phyloP scores from a whole-genome alignment of 495 filamentous ascomycete species.

The Penicillium ucsense region DNA sequence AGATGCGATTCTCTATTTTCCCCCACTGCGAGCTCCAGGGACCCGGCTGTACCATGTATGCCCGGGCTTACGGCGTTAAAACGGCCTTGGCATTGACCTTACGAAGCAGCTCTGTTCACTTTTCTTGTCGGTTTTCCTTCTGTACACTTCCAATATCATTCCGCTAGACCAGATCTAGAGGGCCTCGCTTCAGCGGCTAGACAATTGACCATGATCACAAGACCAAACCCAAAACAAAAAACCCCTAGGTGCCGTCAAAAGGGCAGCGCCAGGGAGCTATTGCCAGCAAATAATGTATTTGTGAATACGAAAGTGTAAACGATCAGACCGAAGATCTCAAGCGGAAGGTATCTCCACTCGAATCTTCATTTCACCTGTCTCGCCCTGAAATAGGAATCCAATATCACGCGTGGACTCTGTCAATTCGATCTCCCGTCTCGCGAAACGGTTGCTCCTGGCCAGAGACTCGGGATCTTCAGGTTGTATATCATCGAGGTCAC shows the following conservation, averaged over 20 bases:
- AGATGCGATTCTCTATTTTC: conserved; percentile 1
- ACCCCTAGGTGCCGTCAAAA: not conserved
- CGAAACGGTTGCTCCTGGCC: conserved; percentile 37
- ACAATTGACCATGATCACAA: conserved; percentile 1
- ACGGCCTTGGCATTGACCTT: not conserved
- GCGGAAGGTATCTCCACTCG: conserved; percentile 46
- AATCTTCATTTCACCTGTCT: conserved; percentile 48
- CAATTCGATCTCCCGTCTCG: conserved; percentile 69
- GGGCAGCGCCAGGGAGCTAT: too few species aligned
- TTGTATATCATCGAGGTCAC: conserved; percentile 39
- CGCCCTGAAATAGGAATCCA: conserved; percentile 71
- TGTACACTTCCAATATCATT: conserved; percentile 5
- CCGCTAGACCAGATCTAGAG: not conserved
- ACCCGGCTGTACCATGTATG: too few species aligned
- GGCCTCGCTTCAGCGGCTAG: not conserved
- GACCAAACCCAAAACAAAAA: conserved; percentile 1
- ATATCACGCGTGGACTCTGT: conserved; percentile 71
- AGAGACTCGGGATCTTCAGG: not conserved
- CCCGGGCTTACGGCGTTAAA: too few species aligned
- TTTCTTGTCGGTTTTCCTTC: conserved; percentile 13
- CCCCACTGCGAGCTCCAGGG: too few species aligned
- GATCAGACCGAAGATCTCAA: too few species aligned
- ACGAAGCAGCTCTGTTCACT: conserved; percentile 2
- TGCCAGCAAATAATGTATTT: too few species aligned
- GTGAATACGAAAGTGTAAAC: too few species aligned